phyloP scores from a whole-genome alignment of 495 filamentous ascomycete genomes.

The Penicillium diatomitis region DNA sequence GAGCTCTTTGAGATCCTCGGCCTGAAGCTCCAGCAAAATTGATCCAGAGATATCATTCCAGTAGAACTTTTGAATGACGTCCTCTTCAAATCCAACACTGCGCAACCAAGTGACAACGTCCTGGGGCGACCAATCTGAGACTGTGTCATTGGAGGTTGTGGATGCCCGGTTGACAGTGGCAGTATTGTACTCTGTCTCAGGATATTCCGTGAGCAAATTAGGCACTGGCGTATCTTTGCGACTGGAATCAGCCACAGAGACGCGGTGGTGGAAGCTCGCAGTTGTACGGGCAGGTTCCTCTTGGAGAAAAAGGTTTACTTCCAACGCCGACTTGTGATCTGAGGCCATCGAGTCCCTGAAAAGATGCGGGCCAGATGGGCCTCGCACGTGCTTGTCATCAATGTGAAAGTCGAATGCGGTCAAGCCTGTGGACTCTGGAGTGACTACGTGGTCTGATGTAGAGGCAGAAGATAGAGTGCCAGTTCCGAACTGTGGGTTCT shows the following conservation, averaged over 20 bases:
- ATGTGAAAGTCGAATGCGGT: constrained; percentile 37
- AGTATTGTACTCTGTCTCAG: not conserved
- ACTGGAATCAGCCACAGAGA: constrained; percentile 5
- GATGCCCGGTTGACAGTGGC: not conserved
- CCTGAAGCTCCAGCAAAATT: constrained; percentile 75
- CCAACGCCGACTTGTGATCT: not conserved
- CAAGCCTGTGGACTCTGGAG: constrained; percentile 9
- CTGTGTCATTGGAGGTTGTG: not conserved
- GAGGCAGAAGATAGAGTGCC: constrained; percentile 10
- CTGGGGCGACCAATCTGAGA: constrained; percentile 6
- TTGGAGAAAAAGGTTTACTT: not conserved
- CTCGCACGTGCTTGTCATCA: constrained; percentile 28
- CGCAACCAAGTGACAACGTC: constrained; percentile 80
- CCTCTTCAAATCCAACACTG: constrained; percentile 57
- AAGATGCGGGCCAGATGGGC: constrained; percentile 57
- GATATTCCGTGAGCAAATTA: not conserved
- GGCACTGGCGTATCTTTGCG: constrained; percentile 10
- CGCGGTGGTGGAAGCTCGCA: constrained; percentile 27
- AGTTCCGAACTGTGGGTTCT: constrained; percentile 11
- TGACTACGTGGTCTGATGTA: constrained; percentile 7
- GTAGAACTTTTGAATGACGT: constrained; percentile 72
- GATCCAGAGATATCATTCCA: constrained; percentile 84
- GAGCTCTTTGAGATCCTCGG: constrained; percentile 89
- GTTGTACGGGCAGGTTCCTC: constrained; percentile 1
- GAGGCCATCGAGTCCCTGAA: not conserved